Evolutionary conservation across 2,329 filamentous ascomycete species (phyloP).

Genomic region (Verruconis gallopava): DNA sequence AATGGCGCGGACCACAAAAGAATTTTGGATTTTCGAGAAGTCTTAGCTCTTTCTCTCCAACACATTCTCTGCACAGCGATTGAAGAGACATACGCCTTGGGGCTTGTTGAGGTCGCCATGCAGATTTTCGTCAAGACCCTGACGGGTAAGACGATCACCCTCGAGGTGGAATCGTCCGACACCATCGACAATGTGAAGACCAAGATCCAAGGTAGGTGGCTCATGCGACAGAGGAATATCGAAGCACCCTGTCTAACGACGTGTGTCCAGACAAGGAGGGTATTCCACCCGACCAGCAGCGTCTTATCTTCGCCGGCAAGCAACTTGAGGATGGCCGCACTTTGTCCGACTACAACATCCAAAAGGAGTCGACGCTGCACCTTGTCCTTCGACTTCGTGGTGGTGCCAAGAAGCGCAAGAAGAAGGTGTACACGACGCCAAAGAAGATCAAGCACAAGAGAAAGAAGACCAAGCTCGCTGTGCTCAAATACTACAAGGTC

Average conservation of each 20-base stretch:
- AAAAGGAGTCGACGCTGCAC: conserved; percentile 56
- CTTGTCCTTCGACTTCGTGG: conserved; percentile 49
- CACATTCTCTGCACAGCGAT: conserved; percentile 1
- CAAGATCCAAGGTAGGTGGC: conserved; percentile 61
- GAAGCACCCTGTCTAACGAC: background rate
- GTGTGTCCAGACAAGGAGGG: conserved; percentile 48
- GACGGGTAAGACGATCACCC: conserved; percentile 51
- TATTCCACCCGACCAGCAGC: conserved; percentile 89
- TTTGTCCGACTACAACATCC: conserved; percentile 90
- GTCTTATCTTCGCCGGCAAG: conserved; percentile 87
- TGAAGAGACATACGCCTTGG: conserved; percentile 6
- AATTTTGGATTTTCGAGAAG: background rate
- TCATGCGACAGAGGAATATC: background rate
- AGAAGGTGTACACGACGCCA: conserved; percentile 99
- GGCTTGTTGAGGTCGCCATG: conserved; percentile 24
- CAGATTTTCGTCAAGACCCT: conserved; percentile 53
- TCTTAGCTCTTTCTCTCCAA: background rate
- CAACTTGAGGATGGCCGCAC: conserved; percentile 88
- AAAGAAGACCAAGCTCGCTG: conserved; percentile 99
- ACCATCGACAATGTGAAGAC: conserved; percentile 95
- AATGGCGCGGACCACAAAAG: background rate
- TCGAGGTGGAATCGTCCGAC: conserved; percentile 59
- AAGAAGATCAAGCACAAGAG: conserved; percentile 99
- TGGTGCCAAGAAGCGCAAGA: conserved; percentile 94
- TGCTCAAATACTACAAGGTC: conserved; percentile 99